Percentiles rank a stretch among this genome's conserved stretches.
Evolutionary conservation across 768 basidiomycete genomes (phyloP).

Genomic region (Lepiota venenata): DNA sequence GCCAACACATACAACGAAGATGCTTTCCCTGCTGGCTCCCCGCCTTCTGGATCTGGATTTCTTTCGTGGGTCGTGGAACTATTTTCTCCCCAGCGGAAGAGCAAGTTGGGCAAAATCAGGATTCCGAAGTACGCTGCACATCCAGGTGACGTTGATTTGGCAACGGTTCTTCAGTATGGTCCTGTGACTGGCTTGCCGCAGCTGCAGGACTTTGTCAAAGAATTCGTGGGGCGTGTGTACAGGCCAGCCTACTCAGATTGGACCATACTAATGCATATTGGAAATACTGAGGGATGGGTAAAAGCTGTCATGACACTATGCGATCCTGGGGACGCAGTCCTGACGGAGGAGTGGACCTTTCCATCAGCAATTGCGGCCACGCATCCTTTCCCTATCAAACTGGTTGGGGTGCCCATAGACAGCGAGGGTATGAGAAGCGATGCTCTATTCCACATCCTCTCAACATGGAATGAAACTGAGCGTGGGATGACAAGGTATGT

Average conservation of each 20-base stretch:
- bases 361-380: slow-evolving; percentile 44
- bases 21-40: slow-evolving; percentile 12
- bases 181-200: slow-evolving; percentile 50
- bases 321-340: slow-evolving; percentile 59
- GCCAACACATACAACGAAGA: slow-evolving; percentile 44
- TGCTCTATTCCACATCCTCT: slow-evolving; percentile 54
- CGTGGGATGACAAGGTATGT: slow-evolving; percentile 54
- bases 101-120: slow-evolving; percentile 44
- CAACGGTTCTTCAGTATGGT: slow-evolving; percentile 69
- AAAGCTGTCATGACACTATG: slow-evolving; percentile 58
- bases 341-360: slow-evolving; percentile 75
- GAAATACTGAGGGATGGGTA: slow-evolving; percentile 72
- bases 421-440: slow-evolving; percentile 63
- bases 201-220: slow-evolving; percentile 51
- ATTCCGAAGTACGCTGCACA: slow-evolving; percentile 59
- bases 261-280: slow-evolving; percentile 51
- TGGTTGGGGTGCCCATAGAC: slow-evolving; percentile 66
- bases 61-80: slow-evolving; percentile 60
- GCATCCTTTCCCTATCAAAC: slow-evolving; percentile 36
- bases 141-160: slow-evolving; percentile 52
- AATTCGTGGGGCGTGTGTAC: slow-evolving; percentile 52
- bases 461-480: slow-evolving; percentile 59
- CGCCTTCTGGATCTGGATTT: slow-evolving; percentile 20
- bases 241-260: slow-evolving; percentile 63
- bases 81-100: slow-evolving; percentile 33